Evolutionary conservation across 257 asterid genomes (phyloP), one percentile per base, ranked within the genome.

Genomic region (Jaltomata sinuosa): DNA sequence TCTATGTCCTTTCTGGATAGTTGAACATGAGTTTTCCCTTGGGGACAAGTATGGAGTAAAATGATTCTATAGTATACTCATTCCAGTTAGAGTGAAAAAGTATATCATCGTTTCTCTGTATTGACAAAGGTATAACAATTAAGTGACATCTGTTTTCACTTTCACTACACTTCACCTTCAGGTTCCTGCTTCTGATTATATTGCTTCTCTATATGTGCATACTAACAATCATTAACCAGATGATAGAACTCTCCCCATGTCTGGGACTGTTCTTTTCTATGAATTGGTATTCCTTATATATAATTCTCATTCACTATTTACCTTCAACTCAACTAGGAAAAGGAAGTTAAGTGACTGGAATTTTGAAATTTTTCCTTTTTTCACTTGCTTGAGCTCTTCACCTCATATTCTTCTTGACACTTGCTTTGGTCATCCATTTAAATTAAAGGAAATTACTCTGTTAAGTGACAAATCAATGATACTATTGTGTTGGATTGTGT

Each of bases 1-100:
- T 95, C 55, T 89, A 84, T 45, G 87, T 90, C 85, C 93, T 95
- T 85, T 91, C 90, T 89, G 95, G 93, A 86, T 88, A 86, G 87
- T 80, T 95, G 84, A 88, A 83, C 87, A 68, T 79, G n/a, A 85
- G 85, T 80, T 79, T 83, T 31, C 85, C 80, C 15, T 55, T 49
- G 61, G 77, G 79, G 79, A 69, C 80, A 67, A 87, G 79, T 55
- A 34, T 4, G 45, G 82, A 78, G 40, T 83, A 88, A 47, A 61
- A 71, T 68, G 84, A 19, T 83, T 81, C 86, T 72, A 84, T 79
- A 76, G 8, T 54, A 91, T 42, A 25, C 80, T 80, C 87, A 85
- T 89, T 86, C 87, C 85, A 78, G 79, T 31, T 97, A 90, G 83
- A 77, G 87, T 83, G 90, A 89, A 61, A 93, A 91, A 94, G 88